phyloP scores from a whole-genome alignment of 2,329 filamentous ascomycete genomes.

The Apiospora marii region DNA sequence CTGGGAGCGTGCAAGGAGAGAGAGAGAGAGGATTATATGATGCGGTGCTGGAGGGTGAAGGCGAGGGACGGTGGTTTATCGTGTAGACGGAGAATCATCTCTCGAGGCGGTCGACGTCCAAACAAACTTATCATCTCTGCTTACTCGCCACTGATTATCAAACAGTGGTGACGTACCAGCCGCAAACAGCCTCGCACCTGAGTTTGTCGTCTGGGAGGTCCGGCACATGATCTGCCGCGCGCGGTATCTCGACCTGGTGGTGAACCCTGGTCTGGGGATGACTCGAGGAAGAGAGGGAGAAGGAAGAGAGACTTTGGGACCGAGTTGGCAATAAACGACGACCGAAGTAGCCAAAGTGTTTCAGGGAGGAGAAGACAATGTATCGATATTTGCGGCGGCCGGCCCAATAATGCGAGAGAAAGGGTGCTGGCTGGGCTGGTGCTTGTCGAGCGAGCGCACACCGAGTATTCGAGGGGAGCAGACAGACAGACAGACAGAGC shows the following conservation, averaged over 20 bases:
- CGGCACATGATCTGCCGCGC: constrained; percentile 18
- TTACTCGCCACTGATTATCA: constrained; percentile 13
- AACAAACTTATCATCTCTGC: constrained; percentile 20
- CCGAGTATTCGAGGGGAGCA: not conserved
- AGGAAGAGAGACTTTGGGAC: constrained; percentile 3
- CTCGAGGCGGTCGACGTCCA: constrained; percentile 5
- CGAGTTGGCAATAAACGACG: constrained; percentile 12
- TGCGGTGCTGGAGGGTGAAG: not conserved
- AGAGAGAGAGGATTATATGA: not conserved
- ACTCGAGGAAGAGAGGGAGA: not conserved
- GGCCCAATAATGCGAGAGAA: constrained; percentile 4
- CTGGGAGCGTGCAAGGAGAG: not conserved
- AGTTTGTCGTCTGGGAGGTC: constrained; percentile 1
- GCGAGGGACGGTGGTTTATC: constrained; percentile 8
- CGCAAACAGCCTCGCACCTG: constrained; percentile 19
- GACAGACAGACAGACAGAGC: not conserved
- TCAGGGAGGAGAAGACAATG: constrained; percentile 16
- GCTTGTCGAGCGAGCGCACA: not conserved
- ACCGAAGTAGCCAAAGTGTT: constrained; percentile 1
- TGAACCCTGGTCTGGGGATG: not conserved
- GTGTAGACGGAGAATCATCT: constrained; percentile 16
- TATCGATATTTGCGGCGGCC: constrained; percentile 15
- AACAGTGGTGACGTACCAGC: constrained; percentile 19
- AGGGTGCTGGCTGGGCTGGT: not conserved
- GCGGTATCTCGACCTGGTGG: constrained; percentile 11